A percentile compares a stretch with the other conserved stretches of the same genome.
Evolutionary conservation across 2,329 filamentous ascomycete genomes (phyloP).

Genomic region (Epichloe festucae): DNA sequence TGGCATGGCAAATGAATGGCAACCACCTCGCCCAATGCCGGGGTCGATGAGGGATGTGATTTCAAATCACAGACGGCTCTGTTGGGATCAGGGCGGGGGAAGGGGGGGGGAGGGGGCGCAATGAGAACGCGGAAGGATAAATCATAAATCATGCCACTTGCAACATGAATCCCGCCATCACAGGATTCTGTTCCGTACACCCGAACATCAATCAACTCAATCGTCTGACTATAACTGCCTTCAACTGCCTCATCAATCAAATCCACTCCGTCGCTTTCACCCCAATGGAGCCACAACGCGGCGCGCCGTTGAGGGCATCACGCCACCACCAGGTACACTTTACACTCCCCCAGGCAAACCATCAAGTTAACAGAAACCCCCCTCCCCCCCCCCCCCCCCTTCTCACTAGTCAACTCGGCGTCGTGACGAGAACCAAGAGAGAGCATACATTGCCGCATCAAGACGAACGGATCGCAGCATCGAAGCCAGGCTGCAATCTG

Average conservation of each 20-base stretch:
- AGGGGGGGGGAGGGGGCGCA: too few relatives aligned
- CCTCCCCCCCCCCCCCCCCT: too few relatives aligned
- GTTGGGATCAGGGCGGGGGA: not conserved
- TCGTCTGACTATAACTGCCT: too few relatives aligned
- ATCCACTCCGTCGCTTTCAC: not conserved
- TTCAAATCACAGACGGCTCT: not conserved
- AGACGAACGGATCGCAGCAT: constrained; percentile 74
- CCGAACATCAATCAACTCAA: too few relatives aligned
- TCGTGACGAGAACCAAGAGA: constrained; percentile 63
- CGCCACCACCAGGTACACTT: not conserved
- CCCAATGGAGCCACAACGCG: not conserved
- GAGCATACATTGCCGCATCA: constrained; percentile 87
- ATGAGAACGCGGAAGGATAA: too few relatives aligned
- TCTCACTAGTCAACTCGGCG: not conserved
- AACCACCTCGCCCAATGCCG: too few relatives aligned
- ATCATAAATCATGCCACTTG: too few relatives aligned
- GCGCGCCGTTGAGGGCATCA: not conserved
- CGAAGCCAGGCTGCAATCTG: constrained; percentile 80
- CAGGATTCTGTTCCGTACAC: rapidly evolving
- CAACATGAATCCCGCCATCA: too few relatives aligned
- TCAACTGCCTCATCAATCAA: not conserved
- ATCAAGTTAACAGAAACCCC: not conserved
- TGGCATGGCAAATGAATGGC: too few relatives aligned
- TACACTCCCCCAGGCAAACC: too few relatives aligned
- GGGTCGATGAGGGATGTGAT: not conserved